Evolutionary conservation across 2,329 filamentous ascomycete genomes (phyloP).

Genomic region (Tetracladium maxilliforme): DNA sequence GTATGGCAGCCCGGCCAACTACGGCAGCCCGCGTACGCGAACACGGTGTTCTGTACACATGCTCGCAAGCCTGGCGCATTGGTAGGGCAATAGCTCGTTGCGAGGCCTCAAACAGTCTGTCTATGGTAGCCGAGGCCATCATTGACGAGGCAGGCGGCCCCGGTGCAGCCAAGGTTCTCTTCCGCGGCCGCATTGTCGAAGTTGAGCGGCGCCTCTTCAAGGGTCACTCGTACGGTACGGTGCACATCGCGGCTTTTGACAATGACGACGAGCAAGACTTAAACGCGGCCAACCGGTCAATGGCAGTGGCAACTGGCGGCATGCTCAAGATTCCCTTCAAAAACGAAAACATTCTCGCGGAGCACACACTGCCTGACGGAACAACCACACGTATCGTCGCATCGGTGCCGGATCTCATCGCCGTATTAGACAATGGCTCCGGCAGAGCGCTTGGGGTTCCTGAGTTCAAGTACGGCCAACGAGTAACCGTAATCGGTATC

Average conservation of each 20-base stretch:
- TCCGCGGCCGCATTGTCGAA: slow-evolving; percentile 46
- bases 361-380: slow-evolving; percentile 14
- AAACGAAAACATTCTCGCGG: slow-evolving; percentile 24
- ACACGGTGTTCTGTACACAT: slow-evolving; percentile 21
- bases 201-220: slow-evolving; percentile 40
- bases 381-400: slow-evolving; percentile 19
- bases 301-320: slow-evolving; percentile 21
- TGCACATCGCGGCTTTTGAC: slow-evolving; percentile 11
- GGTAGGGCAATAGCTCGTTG: slow-evolving; percentile 41
- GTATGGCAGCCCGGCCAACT: slow-evolving; percentile 22
- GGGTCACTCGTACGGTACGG: slow-evolving; percentile 46
- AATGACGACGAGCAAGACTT: slow-evolving; percentile 10
- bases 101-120: slow-evolving; percentile 30
- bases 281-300: slow-evolving; percentile 2
- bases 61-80: slow-evolving; percentile 32
- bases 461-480: slow-evolving; percentile 36
- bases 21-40: slow-evolving; percentile 18
- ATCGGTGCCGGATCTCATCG: slow-evolving; percentile 32
- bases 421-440: slow-evolving; percentile 28
- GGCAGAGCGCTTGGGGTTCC: slow-evolving; percentile 34
- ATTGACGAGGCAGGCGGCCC: slow-evolving; percentile 40
- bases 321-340: slow-evolving; percentile 22
- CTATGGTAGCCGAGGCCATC: slow-evolving; percentile 40
- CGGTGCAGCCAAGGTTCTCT: slow-evolving; percentile 38
- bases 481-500: slow-evolving; percentile 36